Evolutionary conservation across 2,329 filamentous ascomycete species (phyloP), one percentile per base, ranked within the genome.

Genomic region (Xylaria digitata): DNA sequence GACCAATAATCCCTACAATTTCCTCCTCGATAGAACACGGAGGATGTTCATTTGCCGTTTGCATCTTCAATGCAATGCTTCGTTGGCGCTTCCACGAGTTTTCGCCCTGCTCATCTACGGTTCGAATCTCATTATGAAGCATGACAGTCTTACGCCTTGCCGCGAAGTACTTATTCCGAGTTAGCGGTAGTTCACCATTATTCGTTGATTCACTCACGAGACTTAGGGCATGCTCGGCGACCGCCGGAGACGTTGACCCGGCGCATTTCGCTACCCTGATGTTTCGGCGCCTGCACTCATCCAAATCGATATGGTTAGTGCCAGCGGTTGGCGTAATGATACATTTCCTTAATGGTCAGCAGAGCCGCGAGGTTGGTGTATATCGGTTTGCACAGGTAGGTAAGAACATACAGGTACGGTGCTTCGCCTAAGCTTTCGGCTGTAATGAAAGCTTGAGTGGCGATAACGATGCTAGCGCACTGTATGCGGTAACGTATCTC

Each of bases 111-210:
- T 62, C 62, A 32, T 71, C 71, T 19, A 67, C 48, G 30, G 15
- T 52, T 17, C 68, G 63, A 7, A 74, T 60, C 0, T 60, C 60
- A 17, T 72, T 69, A 26, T 74, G 71, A 8, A 74, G n/a, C 23
- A 66, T 37, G n/a, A 73, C 67, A 1, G 70, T 73, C 48, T 71
- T 72, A 19, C 71, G 70, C 32, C 72, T 72, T 2, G 71, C 64
- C 4, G 72, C 72, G 43, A 74, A 74, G 19, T 72, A 73, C 71
- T 73, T n/a, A 15, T n/a, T 3, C 13, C 26, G 2, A 19, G 21
- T 60, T 13, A 69, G 64, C 50, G 46, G 45, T 19, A 30, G 6
- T 15, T 8, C 17, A n/a, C 26, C n/a, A 23, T 4, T 55, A 15
- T 19, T 43, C 9, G 34, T 37, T 21, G 17, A 42, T 49, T 13